These are phyloP conservation scores for Durotheca rogersii DNA, from an alignment of 495 filamentous ascomycete genomes.

Conservation along the genomic window DNA sequence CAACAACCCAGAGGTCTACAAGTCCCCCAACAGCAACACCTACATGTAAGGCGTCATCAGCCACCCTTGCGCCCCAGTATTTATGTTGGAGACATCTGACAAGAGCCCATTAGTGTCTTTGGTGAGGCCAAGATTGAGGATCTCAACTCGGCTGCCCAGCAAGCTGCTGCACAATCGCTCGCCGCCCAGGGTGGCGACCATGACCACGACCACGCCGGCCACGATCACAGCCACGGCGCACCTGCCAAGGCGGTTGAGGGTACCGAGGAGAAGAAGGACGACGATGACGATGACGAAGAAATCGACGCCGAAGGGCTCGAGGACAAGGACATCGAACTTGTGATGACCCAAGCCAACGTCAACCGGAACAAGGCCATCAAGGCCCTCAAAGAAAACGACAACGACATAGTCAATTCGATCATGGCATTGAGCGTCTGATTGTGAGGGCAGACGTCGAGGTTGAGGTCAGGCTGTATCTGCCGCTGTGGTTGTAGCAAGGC, in stretches of 20 bases:
- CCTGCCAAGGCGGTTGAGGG: slow-evolving; percentile 68
- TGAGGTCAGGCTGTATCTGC: background rate
- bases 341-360: slow-evolving; percentile 97
- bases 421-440: slow-evolving; percentile 96
- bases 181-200: slow-evolving; percentile 41
- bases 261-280: slow-evolving; percentile 74
- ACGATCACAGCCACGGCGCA: slow-evolving; percentile 69
- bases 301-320: slow-evolving; percentile 92
- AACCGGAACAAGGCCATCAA: slow-evolving; percentile 98
- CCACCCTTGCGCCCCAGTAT: too few relatives aligned
- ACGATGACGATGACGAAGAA: slow-evolving; percentile 88
- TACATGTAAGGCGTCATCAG: slow-evolving; percentile 77
- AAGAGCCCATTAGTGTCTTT: slow-evolving; percentile 75
- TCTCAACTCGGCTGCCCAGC: slow-evolving; percentile 94
- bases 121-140: slow-evolving; percentile 99
- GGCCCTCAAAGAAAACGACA: slow-evolving; percentile 97
- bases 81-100: slow-evolving; percentile 13
- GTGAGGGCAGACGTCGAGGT: background rate
- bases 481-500: slow-evolving; percentile 15
- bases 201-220: slow-evolving; percentile 60
- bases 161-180: slow-evolving; percentile 72
- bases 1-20: slow-evolving; percentile 99
- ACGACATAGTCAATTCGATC: slow-evolving; percentile 99
- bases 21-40: slow-evolving; percentile 95
- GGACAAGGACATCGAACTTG: slow-evolving; percentile 97